Base-by-base conservation (phyloP, 345 rosid genomes). In the Firmiana major region DNA sequence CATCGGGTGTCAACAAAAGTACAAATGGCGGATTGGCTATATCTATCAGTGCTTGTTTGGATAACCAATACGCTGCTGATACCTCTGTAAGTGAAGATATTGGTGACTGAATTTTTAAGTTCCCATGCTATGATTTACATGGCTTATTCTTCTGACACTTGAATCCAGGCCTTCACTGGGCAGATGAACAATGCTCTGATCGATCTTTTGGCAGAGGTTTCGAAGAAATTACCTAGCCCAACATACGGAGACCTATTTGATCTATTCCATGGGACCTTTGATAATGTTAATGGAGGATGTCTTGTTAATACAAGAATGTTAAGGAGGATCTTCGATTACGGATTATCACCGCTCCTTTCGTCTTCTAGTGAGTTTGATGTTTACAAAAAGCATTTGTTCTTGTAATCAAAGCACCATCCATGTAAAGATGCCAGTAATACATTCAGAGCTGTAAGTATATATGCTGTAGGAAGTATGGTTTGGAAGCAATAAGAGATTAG, bases 1-100 rank as follows among this genome's bases (percentile, higher is more conserved):
- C 83, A 9, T 82, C 91, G 3, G 87, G 85, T 24, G 82, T 38
- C 1, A 5, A 2, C 24, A 88, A 88, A 78, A 77, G 77, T 31
- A 86, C 91, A 55, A 69, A 19, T 9, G 92, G 90, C 4, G 92
- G 92, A 22, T 63, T 81, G 31, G 92, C 87, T 24, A 81, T 85
- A 15, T 82, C 84, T 57, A 63, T 89, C 5, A 83, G 92, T 68
- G 92, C 92, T 21, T 89, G 90, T 58, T 68, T 75, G 2, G 88
- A 89, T 64, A 63, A 70, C 12, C 84, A 87, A 75, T 15, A 58
- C 11, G 87, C 89, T 71, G 77, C 82, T 2, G 90, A 88, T 78
- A 82, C 88, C n/a, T 64, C 87, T 3, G 90, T 87, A 81, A 77
- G 89, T n/a, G 9, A 54, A 2, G 4, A 6, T n/a, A 51, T 7